Evolutionary conservation across 495 filamentous ascomycete genomes (phyloP), one percentile per base, ranked within the genome.

Genomic region (Aspergillus bertholletiae): DNA sequence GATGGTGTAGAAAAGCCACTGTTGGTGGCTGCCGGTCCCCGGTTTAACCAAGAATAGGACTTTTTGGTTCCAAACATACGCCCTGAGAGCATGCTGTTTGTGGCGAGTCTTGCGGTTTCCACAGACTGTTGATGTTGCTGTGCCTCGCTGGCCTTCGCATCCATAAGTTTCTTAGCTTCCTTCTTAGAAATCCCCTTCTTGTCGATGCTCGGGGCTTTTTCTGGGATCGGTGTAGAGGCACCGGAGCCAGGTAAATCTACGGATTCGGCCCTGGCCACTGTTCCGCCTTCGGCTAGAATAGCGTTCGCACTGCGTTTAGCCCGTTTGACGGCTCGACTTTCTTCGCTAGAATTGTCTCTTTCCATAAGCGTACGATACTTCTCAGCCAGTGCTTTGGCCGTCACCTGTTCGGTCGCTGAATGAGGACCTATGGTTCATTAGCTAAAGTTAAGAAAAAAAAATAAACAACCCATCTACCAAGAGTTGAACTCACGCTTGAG

Each of bases 161-260:
- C 78, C 20, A 72, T 65, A 46, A 76, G 58, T 56, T 82, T 84
- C 58, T 65, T 78, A 22, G 74, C 68, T 55, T 80, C 77, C 50
- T 81, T 80, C 55, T 81, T 82, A 22, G 72, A 73, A 26, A 82
- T 67, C 20, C 82, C 80, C 58, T 84, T 86, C 49, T 76, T 79
- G 49, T 83, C 81, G 11, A 78, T 49, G 20, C 70, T 74, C 13
- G 79, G 71, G 2, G 77, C 70, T 28, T 66, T 58, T 12, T 79
- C 76, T 5, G 61, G 69, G 20, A 79, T 64, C 2, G 75, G 65
- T 0, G 73, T 74, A 5, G 75, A 74, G 12, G 74, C 67, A 13
- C 70, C 74, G 22, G 78, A 74, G 5, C 68, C 75, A 11, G 72
- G 65, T 1, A 71, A 58, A 26, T 76, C 73, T 13, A 67, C 56